phyloP scores from a whole-genome alignment of 257 asterid genomes.

The Solanum pinnatisectum region DNA sequence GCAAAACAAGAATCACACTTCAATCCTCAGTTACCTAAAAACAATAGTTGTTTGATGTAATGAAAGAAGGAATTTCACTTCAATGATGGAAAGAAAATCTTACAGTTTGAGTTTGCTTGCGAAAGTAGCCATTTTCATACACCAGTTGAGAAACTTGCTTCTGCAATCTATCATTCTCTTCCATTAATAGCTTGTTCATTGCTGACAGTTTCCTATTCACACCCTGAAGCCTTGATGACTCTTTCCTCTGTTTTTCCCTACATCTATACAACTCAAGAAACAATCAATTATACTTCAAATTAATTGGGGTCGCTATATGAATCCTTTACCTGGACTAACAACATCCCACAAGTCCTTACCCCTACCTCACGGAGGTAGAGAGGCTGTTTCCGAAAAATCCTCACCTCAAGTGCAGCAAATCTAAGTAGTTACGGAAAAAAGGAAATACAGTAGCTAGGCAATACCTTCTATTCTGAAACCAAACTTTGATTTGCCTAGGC shows the following conservation, averaged over 20 bases:
- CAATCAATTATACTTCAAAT: not conserved
- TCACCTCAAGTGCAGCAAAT: not conserved
- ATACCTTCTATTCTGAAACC: constrained; percentile 93
- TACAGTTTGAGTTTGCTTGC: constrained; percentile 59
- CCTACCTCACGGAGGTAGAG: not conserved
- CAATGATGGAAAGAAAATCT: constrained; percentile 1
- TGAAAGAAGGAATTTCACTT: not conserved
- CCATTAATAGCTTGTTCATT: constrained; percentile 86
- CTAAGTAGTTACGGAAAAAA: not conserved
- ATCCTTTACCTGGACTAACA: not conserved
- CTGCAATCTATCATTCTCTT: constrained; percentile 89
- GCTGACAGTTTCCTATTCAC: constrained; percentile 83
- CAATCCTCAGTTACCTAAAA: not conserved
- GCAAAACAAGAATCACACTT: constrained; percentile 7
- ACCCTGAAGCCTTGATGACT: constrained; percentile 77
- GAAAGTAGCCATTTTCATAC: constrained; percentile 73
- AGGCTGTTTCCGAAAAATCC: not conserved
- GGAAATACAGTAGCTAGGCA: not conserved
- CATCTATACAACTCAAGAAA: constrained; percentile 34
- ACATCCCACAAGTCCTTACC: not conserved
- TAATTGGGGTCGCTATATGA: not conserved
- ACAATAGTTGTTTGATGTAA: not conserved
- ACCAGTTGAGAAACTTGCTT: constrained; percentile 86
- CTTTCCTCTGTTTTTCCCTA: constrained; percentile 89
- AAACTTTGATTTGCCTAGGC: constrained; percentile 87